Percentiles rank a stretch among this genome's conserved stretches.
Evolutionary conservation across 2,329 filamentous ascomycete genomes (phyloP).

Genomic region (Hypoxylon sp.): DNA sequence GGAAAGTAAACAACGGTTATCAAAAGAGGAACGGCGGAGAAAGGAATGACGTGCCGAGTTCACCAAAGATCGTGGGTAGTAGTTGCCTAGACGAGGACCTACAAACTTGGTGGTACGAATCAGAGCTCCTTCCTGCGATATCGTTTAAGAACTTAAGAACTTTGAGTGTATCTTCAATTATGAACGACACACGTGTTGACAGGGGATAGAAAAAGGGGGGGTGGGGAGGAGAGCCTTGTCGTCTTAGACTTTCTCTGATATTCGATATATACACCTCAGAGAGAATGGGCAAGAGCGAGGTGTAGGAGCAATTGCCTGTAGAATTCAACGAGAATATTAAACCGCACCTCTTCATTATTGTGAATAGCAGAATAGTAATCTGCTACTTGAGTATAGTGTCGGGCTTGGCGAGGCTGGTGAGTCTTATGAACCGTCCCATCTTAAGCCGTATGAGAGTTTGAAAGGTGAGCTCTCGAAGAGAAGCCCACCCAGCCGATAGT

Average conservation of each 20-base stretch:
- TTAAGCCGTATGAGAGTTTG: background rate
- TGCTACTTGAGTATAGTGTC: background rate
- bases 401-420: background rate
- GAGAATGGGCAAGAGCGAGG: background rate
- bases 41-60: background rate
- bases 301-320: background rate
- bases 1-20: background rate
- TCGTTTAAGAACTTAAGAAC: background rate
- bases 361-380: background rate
- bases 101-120: background rate
- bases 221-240: background rate
- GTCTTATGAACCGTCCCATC: slow-evolving; percentile 1
- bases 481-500: background rate
- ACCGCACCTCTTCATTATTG: slow-evolving; percentile 5
- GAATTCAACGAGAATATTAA: background rate
- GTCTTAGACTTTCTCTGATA: background rate
- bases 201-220: background rate
- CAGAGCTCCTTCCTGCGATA: background rate
- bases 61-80: background rate
- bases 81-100: background rate
- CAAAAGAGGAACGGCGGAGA: background rate
- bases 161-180: background rate
- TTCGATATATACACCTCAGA: background rate
- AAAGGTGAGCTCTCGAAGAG: background rate
- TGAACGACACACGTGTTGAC: background rate